Evolutionary conservation across 495 filamentous ascomycete species (phyloP).

Genomic region (Penicillium soppii): DNA sequence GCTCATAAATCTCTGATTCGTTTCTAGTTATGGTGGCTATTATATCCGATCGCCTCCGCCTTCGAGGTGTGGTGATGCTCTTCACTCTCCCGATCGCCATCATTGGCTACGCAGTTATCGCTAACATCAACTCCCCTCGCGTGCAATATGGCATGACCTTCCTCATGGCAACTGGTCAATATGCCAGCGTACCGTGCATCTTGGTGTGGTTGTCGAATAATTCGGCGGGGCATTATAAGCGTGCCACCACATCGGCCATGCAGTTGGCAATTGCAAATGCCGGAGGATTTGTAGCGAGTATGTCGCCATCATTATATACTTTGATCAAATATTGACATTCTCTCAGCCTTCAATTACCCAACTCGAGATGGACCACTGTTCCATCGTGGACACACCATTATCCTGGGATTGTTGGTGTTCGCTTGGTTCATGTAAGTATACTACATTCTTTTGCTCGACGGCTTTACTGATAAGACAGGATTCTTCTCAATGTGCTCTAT

Average conservation of each 20-base stretch:
- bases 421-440: slow-evolving; percentile 64
- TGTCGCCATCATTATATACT: slow-evolving; percentile 22
- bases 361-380: slow-evolving; percentile 45
- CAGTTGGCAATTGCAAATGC: slow-evolving; percentile 57
- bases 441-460: background rate
- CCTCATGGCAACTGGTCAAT: slow-evolving; percentile 52
- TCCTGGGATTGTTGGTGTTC: slow-evolving; percentile 55
- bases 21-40: slow-evolving; percentile 39
- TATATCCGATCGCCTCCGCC: slow-evolving; percentile 44
- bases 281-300: slow-evolving; percentile 57
- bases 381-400: slow-evolving; percentile 57
- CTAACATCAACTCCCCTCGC: slow-evolving; percentile 35
- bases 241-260: slow-evolving; percentile 54
- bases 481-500: slow-evolving; percentile 62
- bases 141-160: slow-evolving; percentile 57
- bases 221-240: slow-evolving; percentile 62
- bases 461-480: slow-evolving; percentile 32
- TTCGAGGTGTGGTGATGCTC: slow-evolving; percentile 48
- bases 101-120: slow-evolving; percentile 50
- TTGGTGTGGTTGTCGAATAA: slow-evolving; percentile 60
- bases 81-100: slow-evolving; percentile 49
- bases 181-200: slow-evolving; percentile 47
- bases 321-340: background rate
- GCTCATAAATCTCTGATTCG: background rate
- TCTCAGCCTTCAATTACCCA: slow-evolving; percentile 62